A percentile compares a stretch with the other conserved stretches of the same genome.
These are phyloP conservation scores for Lizonia empirigonia DNA, from an alignment of 2,329 filamentous ascomycete species.

Conservation along the genomic window DNA sequence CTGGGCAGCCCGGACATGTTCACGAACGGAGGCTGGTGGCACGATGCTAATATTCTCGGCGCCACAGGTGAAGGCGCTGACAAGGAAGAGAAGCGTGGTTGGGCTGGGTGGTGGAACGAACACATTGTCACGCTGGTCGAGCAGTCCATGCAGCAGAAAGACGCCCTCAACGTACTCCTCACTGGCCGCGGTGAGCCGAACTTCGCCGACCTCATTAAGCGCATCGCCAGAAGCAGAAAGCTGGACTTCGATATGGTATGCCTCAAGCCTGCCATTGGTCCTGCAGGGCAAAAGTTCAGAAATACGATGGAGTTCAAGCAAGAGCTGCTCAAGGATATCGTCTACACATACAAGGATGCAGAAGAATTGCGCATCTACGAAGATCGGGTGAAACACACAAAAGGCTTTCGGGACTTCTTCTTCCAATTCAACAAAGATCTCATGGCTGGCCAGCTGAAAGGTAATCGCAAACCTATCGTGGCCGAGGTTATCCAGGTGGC, in stretches of 20 bases:
- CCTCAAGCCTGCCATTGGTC: slow-evolving; percentile 83
- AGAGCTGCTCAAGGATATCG: slow-evolving; percentile 75
- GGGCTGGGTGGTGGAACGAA: slow-evolving; percentile 98
- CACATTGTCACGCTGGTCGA: slow-evolving; percentile 78
- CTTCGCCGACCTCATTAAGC: slow-evolving; percentile 79
- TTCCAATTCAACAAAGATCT: slow-evolving; percentile 72
- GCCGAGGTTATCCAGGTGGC: slow-evolving; percentile 87
- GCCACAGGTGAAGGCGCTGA: slow-evolving; percentile 84
- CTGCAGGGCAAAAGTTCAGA: slow-evolving; percentile 75
- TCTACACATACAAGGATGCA: slow-evolving; percentile 83
- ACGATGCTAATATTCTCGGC: slow-evolving; percentile 83
- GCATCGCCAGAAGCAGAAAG: slow-evolving; percentile 76
- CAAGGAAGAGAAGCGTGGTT: slow-evolving; percentile 79
- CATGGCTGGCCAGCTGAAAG: slow-evolving; percentile 49
- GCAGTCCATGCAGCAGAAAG: slow-evolving; percentile 81
- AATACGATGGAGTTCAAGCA: slow-evolving; percentile 95
- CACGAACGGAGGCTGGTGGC: slow-evolving; percentile 93
- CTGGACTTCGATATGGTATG: slow-evolving; percentile 88
- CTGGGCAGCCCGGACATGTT: slow-evolving; percentile 78
- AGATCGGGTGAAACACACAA: slow-evolving; percentile 69
- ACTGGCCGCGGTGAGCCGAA: slow-evolving; percentile 81
- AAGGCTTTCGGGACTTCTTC: slow-evolving; percentile 85
- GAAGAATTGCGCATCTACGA: slow-evolving; percentile 78
- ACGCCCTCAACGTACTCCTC: slow-evolving; percentile 82
- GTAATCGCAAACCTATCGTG: slow-evolving; percentile 67